Evolutionary conservation across 306 rosid genomes (phyloP), one percentile per base, ranked within the genome.

Genomic region (Begonia loranthoides): DNA sequence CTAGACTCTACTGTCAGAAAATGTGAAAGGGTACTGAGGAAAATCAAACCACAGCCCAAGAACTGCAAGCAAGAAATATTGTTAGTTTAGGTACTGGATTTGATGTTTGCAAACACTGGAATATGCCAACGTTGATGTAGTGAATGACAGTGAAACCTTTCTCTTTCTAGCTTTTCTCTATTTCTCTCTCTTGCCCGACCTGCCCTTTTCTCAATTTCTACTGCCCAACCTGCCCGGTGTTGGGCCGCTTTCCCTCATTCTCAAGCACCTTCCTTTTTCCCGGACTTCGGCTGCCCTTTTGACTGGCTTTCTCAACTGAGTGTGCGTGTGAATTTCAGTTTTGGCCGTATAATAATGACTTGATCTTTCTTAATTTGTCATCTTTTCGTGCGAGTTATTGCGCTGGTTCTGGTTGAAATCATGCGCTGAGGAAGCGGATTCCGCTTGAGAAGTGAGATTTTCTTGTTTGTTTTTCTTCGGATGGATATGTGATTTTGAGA

Each of bases 151-250:
- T 17, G 47, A 57, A 45, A 43, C 13, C 28, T 22, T 47, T 19
- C 19, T 34, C 53, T 56, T 14, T 45, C 17, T 51, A 17, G 47
- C 51, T 53, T 6, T 63, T 67, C 70, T 73, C 60, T 78, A 74
- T 50, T 53, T 6, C 58, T 67, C 70, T 73, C 60, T 78, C 76
- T 50, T 77, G 74, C 83, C 83, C 83, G 68, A 49, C 47, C 76
- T 69, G 63, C 72, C 78, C 76, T 54, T 49, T 12, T 63, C 55
- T 64, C 12, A 43, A 45, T 64, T 63, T 74, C 61, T 61, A 41
- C 76, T 59, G 61, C 71, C 68, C 79, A 16, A 62, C 57, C 76
- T 77, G 82, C 79, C 65, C 60, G 60, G 40, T 56, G 28, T 59
- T 53, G 66, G 64, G 57, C 45, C 54, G 52, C 61, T 54, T 57